These are phyloP conservation scores for Pseudogymnoascus sp. DNA, from an alignment of 2,329 filamentous ascomycete genomes.

Conservation along the genomic window DNA sequence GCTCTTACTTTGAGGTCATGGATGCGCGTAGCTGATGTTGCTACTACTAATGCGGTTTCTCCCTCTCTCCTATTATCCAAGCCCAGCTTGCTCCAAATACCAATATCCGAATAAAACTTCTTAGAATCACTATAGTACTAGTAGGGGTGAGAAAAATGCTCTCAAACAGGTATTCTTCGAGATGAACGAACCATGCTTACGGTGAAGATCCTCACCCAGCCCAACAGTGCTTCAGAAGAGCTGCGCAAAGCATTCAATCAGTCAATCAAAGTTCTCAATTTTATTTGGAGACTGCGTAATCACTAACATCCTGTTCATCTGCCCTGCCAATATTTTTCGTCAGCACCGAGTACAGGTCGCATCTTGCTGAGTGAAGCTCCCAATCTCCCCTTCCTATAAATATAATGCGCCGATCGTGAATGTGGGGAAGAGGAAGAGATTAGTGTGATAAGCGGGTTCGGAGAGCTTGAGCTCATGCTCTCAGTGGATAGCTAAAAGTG, in stretches of 20 bases:
- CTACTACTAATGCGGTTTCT: too few species aligned
- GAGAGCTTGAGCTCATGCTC: neutral
- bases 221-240: neutral
- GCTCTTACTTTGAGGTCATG: too few species aligned
- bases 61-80: too few species aligned
- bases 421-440: neutral
- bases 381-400: neutral
- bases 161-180: neutral
- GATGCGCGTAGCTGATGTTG: too few species aligned
- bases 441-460: neutral
- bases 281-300: neutral
- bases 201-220: neutral
- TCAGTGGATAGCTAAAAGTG: neutral
- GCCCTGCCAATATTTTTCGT: neutral
- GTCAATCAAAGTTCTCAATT: neutral
- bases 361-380: neutral
- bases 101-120: too few species aligned
- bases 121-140: too few species aligned
- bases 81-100: too few species aligned
- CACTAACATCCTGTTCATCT: neutral
- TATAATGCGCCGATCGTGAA: neutral
- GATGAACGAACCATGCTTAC: neutral
- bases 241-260: neutral
- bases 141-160: too few species aligned
- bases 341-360: neutral